Evolutionary conservation across 2,329 filamentous ascomycete species (phyloP), one percentile per base, ranked within the genome.

Genomic region (Talaromyces funiculosus): DNA sequence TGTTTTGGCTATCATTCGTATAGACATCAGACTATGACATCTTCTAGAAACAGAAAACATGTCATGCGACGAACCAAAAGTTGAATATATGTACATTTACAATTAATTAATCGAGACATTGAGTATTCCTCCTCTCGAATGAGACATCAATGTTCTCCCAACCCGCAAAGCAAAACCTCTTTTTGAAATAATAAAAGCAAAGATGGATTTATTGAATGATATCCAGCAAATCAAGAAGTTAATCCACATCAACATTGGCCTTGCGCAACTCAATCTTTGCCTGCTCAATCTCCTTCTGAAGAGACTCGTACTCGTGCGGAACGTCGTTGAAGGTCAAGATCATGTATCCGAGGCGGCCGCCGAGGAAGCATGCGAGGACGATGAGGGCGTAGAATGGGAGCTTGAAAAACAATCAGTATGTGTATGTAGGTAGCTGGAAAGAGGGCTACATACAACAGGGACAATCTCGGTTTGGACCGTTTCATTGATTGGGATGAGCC

Each of bases 261-360:
- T 68, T 65, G 63, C 77, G 74, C 68, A 80, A 66, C 59, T 78
- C 73, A 55, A 73, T 68, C 67, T 75, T 77, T 61, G 77, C 75
- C 60, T 67, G 73, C 72, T 72, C 72, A 87, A 80, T 96, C 89
- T 97, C 90, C 68, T 79, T 81, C 83, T 94, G 91, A 68, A 99
- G 80, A 78, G 97, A 92, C 73, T 87, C 85, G 77, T 97, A 89
- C 57, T 94, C 94, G 64, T 90, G 84, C 59, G 93, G 92, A 53
- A 95, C 91, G 77, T 97, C 92, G 81, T 96, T 94, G 84, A 99
- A 99, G 61, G 91, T 96, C 73, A 96, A 82, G 68, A 99, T 90
- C 65, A 94, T 94, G 80, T 86, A 89, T 69, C 94, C 94, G 64
- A 99, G 88, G 69, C 91, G 90, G 80, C 89, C 91, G 65, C 99